phyloP scores from a whole-genome alignment of 768 basidiomycete genomes.

The Russula abietina region DNA sequence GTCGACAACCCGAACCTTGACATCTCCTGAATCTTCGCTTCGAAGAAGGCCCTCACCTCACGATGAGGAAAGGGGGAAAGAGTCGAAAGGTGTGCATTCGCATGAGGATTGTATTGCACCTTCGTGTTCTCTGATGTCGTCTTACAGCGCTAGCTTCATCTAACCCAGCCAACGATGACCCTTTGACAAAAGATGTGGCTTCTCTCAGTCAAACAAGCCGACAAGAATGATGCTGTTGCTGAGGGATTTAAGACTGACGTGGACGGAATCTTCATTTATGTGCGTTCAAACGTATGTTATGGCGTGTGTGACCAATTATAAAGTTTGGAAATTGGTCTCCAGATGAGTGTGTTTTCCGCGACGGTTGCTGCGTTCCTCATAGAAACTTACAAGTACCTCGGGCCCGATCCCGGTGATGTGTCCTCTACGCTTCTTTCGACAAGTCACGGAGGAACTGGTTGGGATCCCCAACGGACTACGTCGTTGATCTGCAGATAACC shows the following conservation, averaged over 20 bases:
- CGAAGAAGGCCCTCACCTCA: too few relatives aligned
- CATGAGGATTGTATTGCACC: too few relatives aligned
- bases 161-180: too few relatives aligned
- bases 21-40: too few relatives aligned
- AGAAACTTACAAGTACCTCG: slow-evolving; percentile 20
- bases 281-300: too few relatives aligned
- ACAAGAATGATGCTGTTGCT: slow-evolving; percentile 2
- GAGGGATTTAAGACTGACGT: slow-evolving; percentile 13
- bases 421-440: slow-evolving; percentile 2
- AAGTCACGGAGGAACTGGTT: slow-evolving; percentile 11
- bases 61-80: too few relatives aligned
- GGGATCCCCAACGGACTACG: slow-evolving; percentile 12
- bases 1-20: too few relatives aligned
- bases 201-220: slow-evolving; percentile 3
- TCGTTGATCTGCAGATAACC: neutral
- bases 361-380: slow-evolving; percentile 22
- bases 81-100: too few relatives aligned
- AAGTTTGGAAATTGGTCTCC: neutral
- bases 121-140: too few relatives aligned
- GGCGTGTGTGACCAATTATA: too few relatives aligned
- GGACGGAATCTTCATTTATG: slow-evolving; percentile 23
- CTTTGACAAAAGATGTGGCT: slow-evolving; percentile 20
- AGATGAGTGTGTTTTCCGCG: slow-evolving; percentile 23
- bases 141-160: too few relatives aligned
- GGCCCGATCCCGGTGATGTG: slow-evolving; percentile 11